Evolutionary conservation across 2,329 filamentous ascomycete species (phyloP), one percentile per base, ranked within the genome.

Genomic region (Phaeosphaeriaceae sp.): DNA sequence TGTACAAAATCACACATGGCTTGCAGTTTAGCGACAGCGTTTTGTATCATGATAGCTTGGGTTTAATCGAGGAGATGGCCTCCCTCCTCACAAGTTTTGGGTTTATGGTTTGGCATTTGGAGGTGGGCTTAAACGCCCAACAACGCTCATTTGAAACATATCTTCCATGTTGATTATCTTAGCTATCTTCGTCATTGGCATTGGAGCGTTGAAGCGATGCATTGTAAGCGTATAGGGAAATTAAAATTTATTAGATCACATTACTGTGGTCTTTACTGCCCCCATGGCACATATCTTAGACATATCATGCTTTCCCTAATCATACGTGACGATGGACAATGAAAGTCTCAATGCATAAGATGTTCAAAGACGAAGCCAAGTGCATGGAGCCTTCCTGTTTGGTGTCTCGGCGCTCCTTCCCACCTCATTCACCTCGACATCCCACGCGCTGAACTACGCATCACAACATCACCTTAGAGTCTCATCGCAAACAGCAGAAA

Each of bases 51-150:
- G 47, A 40, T 33, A 33, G 47, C 27, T 49, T 49, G 25, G 17
- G 19, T 49, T 49, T 40, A 21, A n/a, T 20, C 31, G 10, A 47
- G 22, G 45, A 47, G 45, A 24, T 22, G 22, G 22, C 45, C 45
- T 47, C 45, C 45, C 45, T 47, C 45, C 45, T 47, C 45, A 25
- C 45, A 47, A 20, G 45, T 47, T 47, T 47, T 47, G 21, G 45
- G 17, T 25, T 22, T 27, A 15, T 25, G 45, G 21, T 25, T 27
- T 47, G 20, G 45, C 21, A 25, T 47, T 47, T 25, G 21, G 45
- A 47, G 45, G 45, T 47, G 45, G 45, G 45, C 45, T 25, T 47
- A 7, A 17, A 10, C n/a, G 45, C 22, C 45, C 45, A n/a, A 47
- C 9, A 22, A 47, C 45, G 22, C 45, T 47, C 45, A 25, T 47